phyloP scores from a whole-genome alignment of 495 filamentous ascomycete genomes.

The Penicillium psychrofluorescens region DNA sequence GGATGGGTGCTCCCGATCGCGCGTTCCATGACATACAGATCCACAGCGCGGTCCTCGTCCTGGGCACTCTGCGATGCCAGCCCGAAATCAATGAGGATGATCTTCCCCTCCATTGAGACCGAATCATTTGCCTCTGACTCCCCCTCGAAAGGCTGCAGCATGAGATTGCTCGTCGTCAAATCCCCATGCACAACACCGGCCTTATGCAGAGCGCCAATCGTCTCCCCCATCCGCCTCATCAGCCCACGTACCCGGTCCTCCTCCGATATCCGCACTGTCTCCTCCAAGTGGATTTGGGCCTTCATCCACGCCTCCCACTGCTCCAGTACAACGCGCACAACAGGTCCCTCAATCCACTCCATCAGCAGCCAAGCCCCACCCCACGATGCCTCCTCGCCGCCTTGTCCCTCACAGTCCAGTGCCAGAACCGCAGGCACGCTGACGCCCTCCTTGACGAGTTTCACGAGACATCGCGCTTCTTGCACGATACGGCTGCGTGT shows the following conservation, averaged over 20 bases:
- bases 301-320: constrained; percentile 47
- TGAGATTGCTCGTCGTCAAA: constrained; percentile 95
- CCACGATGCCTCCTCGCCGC: constrained; percentile 36
- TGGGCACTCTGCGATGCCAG: constrained; percentile 73
- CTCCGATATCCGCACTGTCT: not conserved
- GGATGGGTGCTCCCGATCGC: constrained; percentile 97
- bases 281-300: not conserved
- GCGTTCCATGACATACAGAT: constrained; percentile 92
- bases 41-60: constrained; percentile 92
- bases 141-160: constrained; percentile 47
- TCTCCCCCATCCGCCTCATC: constrained; percentile 64
- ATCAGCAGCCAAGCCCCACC: constrained; percentile 74
- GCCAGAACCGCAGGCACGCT: constrained; percentile 70
- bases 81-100: constrained; percentile 93
- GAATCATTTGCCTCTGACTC: constrained; percentile 20
- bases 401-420: constrained; percentile 54
- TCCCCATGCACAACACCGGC: constrained; percentile 88
- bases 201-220: constrained; percentile 73
- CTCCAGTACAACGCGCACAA: constrained; percentile 61
- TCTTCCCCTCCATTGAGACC: constrained; percentile 52
- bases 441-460: constrained; percentile 68
- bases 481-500: constrained; percentile 79
- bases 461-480: constrained; percentile 77
- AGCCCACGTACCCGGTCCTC: constrained; percentile 44
- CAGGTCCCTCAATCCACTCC: constrained; percentile 81